Base-by-base conservation (phyloP, 78 protist species). In the Cavenderia fasciculata region DNA sequence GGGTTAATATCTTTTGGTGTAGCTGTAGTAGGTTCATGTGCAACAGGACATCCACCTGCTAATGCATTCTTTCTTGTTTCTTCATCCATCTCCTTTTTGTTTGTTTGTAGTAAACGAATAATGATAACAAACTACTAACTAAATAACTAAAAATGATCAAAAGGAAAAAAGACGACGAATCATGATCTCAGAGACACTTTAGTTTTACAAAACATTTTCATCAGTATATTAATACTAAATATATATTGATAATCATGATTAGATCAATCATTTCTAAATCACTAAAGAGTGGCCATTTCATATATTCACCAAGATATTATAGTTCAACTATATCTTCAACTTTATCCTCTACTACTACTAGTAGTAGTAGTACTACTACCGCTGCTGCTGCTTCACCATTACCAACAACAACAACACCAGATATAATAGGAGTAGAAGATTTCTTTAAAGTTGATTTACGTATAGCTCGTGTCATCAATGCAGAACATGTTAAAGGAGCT, bases 1-100 rank as follows among this genome's bases (percentile, higher is more conserved):
- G 94, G 94, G 85, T 89, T 74, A 41, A 89, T 68, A 27, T 82
- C 90, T n/a, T n/a, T n/a, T n/a, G n/a, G n/a, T n/a, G n/a, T n/a
- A n/a, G n/a, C n/a, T n/a, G n/a, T n/a, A n/a, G n/a, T n/a, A n/a
- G n/a, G n/a, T n/a, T n/a, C n/a, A 21, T 82, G 90, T 49, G 90
- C 90, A 52, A 82, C 61, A 38, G 90, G 90, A 14, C 90, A 82
- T 27, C 90, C 90, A 46, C 90, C 90, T 29, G 59, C 90, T 38
- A 82, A 23, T 82, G 90, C 65, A n/a, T 82, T 71, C 0, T 29
- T 31, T 46, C 59, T 14, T 27, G 10, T 25, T 16, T 8, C 16
- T 59, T 8, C 16, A 56, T 56, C 27, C 5, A 16, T 56, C 6
- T 56, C 62, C 5, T 19, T 19, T 56, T 16, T 25, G 10, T 56